phyloP scores from a whole-genome alignment of 192 early-diverging fungal species.

The Diversispora eburnea region DNA sequence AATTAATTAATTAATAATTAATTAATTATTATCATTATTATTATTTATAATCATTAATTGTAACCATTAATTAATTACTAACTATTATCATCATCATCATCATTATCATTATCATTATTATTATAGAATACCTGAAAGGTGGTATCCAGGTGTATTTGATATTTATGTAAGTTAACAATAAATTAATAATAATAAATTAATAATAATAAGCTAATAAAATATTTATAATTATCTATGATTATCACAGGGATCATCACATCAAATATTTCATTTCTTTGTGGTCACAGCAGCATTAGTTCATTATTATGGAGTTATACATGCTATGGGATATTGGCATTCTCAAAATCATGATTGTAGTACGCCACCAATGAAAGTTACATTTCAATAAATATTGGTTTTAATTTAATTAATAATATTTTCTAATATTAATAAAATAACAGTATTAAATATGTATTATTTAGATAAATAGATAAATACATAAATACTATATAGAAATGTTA shows the following conservation, averaged over 20 bases:
- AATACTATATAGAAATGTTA: too few relatives aligned
- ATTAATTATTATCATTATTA: too few relatives aligned
- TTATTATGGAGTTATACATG: not conserved
- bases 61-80: too few relatives aligned
- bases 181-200: slow-evolving; percentile 6
- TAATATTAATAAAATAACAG: too few relatives aligned
- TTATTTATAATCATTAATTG: too few relatives aligned
- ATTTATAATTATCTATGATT: slow-evolving; percentile 18
- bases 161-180: slow-evolving; percentile 56
- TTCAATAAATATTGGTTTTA: too few relatives aligned
- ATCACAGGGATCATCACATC: slow-evolving; percentile 69
- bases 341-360: not conserved
- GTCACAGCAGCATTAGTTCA: not conserved
- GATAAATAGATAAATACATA: too few relatives aligned
- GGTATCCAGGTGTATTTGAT: slow-evolving; percentile 82
- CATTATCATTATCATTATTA: not conserved
- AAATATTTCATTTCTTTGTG: slow-evolving; percentile 55
- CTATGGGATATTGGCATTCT: not conserved
- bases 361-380: too few relatives aligned
- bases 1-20: too few relatives aligned
- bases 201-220: not conserved
- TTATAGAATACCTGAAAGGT: slow-evolving; percentile 73
- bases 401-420: too few relatives aligned
- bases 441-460: too few relatives aligned
- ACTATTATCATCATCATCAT: not conserved